Evolutionary conservation across 202 grass and related monocot species (phyloP), one percentile per base, ranked within the genome.

Genomic region (Panicum virgatum): DNA sequence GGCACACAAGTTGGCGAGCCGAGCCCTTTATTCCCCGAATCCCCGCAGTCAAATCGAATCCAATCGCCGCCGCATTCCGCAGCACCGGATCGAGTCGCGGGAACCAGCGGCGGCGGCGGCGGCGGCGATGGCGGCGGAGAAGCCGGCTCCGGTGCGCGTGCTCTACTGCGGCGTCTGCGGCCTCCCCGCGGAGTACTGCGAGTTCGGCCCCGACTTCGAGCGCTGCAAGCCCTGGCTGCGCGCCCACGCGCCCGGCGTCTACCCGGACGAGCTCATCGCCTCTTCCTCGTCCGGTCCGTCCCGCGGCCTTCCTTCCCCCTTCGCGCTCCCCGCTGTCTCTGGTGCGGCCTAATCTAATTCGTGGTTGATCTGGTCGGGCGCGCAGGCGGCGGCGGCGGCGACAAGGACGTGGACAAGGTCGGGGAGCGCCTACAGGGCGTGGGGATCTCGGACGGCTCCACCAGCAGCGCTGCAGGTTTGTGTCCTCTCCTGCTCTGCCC

Each of bases 181-280:
- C 50, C 92, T 99, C 48, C 93, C 93, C 22, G 89, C 97, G 1
- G 97, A 96, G 84, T 99, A 99, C 93, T 96, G 97, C 87, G 97
- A 99, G 91, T 99, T 99, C 79, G 91, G 91, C n/a, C 81, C 97
- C 23, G 91, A 99, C 86, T 99, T 99, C 86, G 91, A 96, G 81
- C 90, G 88, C 83, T 99, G 97, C 83, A 99, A 99, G 78, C 97
- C 89, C 45, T 99, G 97, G 97, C 93, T 99, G 19, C 97, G 91
- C 80, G 75, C 80, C 20, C 72, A 99, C 75, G 97, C 89, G 12
- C 89, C 97, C 20, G 86, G 91, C 43, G 91, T 99, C 81, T 96
- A 96, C 85, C 93, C 97, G 12, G 97, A 94, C 76, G 91, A 96
- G 5, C 88, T 94, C 71, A 40, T 88, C 78, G 97, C 89, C 80